Conservation (phyloP, 2,329 filamentous ascomycete genomes). For the Cladosporium halotolerans region DNA sequence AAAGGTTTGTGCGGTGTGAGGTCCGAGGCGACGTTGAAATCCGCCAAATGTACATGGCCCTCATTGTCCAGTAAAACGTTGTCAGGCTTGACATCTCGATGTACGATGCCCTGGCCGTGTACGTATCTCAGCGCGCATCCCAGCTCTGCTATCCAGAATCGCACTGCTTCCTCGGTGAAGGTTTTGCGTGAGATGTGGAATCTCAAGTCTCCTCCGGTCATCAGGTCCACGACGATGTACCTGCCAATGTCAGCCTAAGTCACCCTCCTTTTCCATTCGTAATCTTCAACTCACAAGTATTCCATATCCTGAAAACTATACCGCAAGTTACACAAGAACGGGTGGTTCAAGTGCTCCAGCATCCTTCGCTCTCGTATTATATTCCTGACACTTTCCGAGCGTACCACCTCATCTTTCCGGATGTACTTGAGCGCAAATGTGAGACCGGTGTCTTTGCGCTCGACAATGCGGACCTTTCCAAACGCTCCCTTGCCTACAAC, state of each 20-base stretch:
- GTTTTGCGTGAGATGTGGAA: constrained; percentile 98
- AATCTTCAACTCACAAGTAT: constrained; percentile 66
- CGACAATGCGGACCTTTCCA: constrained; percentile 97
- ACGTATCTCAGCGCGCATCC: constrained; percentile 87
- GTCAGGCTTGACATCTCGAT: constrained; percentile 86
- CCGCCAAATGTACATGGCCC: constrained; percentile 92
- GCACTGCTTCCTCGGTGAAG: constrained; percentile 93
- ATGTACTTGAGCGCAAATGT: constrained; percentile 98
- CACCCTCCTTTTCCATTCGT: neutral
- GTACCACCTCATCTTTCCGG: constrained; percentile 97
- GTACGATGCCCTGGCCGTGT: constrained; percentile 79
- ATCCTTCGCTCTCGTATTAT: constrained; percentile 96
- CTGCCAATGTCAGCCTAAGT: constrained; percentile 33
- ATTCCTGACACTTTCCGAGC: constrained; percentile 94
- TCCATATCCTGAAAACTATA: constrained; percentile 99
- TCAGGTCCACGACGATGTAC: constrained; percentile 92
- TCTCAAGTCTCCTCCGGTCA: constrained; percentile 93
- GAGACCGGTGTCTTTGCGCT: constrained; percentile 88
- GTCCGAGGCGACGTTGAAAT: constrained; percentile 98
- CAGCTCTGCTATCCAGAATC: constrained; percentile 94
- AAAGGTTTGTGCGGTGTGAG: constrained; percentile 74
- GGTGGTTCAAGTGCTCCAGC: constrained; percentile 96
- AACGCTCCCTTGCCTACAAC: constrained; percentile 98
- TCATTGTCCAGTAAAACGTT: constrained; percentile 83
- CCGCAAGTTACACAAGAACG: constrained; percentile 94